phyloP scores from a whole-genome alignment of 495 filamentous ascomycete species.

The Neurospora tetraspora region DNA sequence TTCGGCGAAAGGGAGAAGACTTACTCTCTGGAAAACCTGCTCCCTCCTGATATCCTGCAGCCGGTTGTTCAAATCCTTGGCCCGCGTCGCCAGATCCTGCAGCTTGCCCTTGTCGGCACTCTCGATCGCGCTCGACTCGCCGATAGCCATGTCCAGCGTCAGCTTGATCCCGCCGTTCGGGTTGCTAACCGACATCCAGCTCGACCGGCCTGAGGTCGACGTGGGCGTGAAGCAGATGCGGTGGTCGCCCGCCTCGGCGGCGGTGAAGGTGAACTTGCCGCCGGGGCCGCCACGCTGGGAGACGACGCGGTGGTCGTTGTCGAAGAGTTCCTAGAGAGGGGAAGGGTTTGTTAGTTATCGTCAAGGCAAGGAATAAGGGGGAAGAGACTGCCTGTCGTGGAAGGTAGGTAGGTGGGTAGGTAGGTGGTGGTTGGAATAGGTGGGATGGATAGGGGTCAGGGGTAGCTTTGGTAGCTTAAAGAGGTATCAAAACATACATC shows the following conservation, averaged over 20 bases:
- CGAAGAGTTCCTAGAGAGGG: slow-evolving; percentile 65
- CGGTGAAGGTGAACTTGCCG: slow-evolving; percentile 93
- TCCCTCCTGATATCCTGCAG: slow-evolving; percentile 85
- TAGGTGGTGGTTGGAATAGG: not conserved
- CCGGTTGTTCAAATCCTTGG: slow-evolving; percentile 80
- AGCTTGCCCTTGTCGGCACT: slow-evolving; percentile 91
- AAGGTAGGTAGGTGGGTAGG: not conserved
- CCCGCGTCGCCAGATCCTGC: slow-evolving; percentile 77
- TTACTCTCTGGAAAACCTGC: slow-evolving; percentile 91
- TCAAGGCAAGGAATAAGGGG: not conserved
- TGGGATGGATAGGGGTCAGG: slow-evolving; percentile 1
- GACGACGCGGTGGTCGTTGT: slow-evolving; percentile 95
- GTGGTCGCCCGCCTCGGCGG: slow-evolving; percentile 89
- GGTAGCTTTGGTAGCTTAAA: not conserved
- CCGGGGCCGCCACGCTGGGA: slow-evolving; percentile 64
- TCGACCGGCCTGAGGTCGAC: slow-evolving; percentile 45
- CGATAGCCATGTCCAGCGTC: slow-evolving; percentile 85
- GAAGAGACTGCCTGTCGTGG: not conserved
- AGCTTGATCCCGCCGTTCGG: slow-evolving; percentile 69
- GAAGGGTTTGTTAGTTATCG: slow-evolving; percentile 1
- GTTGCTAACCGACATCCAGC: slow-evolving; percentile 57
- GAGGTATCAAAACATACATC: slow-evolving; percentile 40
- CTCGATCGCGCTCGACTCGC: slow-evolving; percentile 91
- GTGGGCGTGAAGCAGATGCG: slow-evolving; percentile 85
- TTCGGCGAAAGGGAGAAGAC: slow-evolving; percentile 21